Evolutionary conservation across 371 early-diverging fungal species (phyloP).

Genomic region (Apophysomyces ossiformis): DNA sequence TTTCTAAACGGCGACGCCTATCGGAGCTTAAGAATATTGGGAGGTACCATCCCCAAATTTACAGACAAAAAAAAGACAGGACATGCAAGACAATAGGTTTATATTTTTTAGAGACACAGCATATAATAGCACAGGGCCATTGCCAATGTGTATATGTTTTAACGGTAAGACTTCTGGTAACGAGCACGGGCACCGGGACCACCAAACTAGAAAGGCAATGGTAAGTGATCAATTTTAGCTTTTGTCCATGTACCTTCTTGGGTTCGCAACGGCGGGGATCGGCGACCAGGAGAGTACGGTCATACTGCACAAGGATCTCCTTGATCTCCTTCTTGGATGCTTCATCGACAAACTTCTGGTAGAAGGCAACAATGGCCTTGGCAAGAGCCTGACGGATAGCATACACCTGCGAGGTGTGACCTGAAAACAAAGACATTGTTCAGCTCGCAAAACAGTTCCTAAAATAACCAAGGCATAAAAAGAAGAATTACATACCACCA

Average conservation of each 20-base stretch:
- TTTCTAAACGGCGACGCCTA: background rate
- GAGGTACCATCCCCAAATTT: background rate
- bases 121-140: background rate
- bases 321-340: slow-evolving; percentile 99
- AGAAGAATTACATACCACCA: slow-evolving; percentile 75
- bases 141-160: slow-evolving; percentile 38
- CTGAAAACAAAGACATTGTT: slow-evolving; percentile 14
- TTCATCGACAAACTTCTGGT: slow-evolving; percentile 99
- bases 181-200: slow-evolving; percentile 99
- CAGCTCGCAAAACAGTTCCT: background rate
- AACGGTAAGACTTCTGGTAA: slow-evolving; percentile 98
- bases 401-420: slow-evolving; percentile 95
- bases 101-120: slow-evolving; percentile 7
- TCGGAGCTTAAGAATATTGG: background rate
- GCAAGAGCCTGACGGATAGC: slow-evolving; percentile 99
- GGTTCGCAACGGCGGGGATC: slow-evolving; percentile 99
- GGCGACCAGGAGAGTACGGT: slow-evolving; percentile 98
- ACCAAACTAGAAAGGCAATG: slow-evolving; percentile 75
- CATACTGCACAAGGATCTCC: slow-evolving; percentile 94
- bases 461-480: background rate
- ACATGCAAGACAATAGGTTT: background rate
- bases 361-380: slow-evolving; percentile 99
- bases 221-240: slow-evolving; percentile 5
- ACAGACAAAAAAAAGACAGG: background rate
- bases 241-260: slow-evolving; percentile 80